Conservation (phyloP, 2,329 filamentous ascomycete species). For the Colletotrichum caudatum region DNA sequence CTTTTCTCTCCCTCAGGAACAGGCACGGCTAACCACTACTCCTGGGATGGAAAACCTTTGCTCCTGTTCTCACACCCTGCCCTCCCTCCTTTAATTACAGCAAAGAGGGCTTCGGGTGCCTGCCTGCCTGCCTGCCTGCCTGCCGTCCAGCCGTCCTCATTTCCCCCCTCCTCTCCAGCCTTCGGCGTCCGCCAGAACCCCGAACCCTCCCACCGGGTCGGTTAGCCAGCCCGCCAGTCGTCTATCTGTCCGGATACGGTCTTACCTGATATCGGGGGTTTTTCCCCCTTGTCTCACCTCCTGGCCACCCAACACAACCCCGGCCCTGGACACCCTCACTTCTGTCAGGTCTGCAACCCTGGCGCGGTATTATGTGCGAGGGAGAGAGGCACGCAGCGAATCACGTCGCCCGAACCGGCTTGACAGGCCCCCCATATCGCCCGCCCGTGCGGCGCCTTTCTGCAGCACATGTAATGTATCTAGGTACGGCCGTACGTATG, state of each 20-base stretch:
- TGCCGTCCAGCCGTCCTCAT: neutral
- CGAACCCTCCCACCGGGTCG: neutral
- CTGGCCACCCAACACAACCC: constrained; percentile 3
- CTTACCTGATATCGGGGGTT: constrained; percentile 17
- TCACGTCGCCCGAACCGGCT: constrained; percentile 18
- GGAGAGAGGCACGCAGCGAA: constrained; percentile 10
- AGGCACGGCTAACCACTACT: neutral
- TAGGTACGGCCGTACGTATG: neutral
- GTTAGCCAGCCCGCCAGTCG: neutral
- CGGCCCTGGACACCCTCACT: constrained; percentile 15
- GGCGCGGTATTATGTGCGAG: constrained; percentile 22
- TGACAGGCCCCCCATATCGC: constrained; percentile 22
- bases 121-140: neutral
- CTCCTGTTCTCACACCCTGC: neutral
- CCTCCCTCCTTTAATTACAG: neutral
- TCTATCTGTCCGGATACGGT: neutral
- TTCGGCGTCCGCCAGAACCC: neutral
- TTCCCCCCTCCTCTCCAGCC: neutral
- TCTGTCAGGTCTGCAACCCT: constrained; percentile 32
- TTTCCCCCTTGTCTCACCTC: constrained; percentile 16
- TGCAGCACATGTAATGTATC: neutral
- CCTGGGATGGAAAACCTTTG: neutral
- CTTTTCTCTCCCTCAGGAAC: neutral
- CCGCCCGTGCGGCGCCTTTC: constrained; percentile 32
- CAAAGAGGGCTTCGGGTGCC: neutral